phyloP scores from a whole-genome alignment of 2,329 filamentous ascomycete species.

The Cladosporium austrohemisphaericum region DNA sequence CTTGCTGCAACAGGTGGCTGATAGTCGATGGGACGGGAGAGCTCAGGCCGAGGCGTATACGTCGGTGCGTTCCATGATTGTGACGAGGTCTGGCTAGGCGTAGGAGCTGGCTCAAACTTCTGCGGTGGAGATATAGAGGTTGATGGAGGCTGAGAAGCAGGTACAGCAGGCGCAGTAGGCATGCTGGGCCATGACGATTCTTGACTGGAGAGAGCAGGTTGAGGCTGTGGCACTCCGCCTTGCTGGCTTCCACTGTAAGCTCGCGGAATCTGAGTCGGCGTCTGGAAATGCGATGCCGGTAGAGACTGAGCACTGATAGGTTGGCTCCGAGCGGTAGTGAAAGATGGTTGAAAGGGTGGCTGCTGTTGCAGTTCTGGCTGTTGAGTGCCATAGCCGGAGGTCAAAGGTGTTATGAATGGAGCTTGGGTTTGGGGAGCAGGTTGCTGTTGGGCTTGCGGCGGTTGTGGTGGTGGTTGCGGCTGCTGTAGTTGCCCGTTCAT shows the following conservation, averaged over 20 bases:
- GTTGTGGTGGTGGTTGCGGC: not conserved
- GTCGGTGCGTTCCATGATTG: slow-evolving; percentile 19
- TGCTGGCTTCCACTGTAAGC: not conserved
- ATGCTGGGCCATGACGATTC: not conserved
- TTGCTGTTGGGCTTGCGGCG: not conserved
- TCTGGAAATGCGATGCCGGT: slow-evolving; percentile 7
- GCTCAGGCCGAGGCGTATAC: slow-evolving; percentile 23
- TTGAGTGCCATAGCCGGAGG: too few species aligned
- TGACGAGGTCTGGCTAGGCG: slow-evolving; percentile 14
- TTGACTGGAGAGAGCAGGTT: not conserved
- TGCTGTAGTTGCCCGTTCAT: slow-evolving; percentile 3
- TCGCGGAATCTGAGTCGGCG: not conserved
- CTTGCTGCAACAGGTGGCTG: slow-evolving; percentile 8
- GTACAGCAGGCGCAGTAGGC: not conserved
- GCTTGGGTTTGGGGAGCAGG: not conserved
- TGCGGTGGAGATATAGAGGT: slow-evolving; percentile 3
- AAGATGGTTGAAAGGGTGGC: not conserved
- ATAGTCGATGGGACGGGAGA: slow-evolving; percentile 21
- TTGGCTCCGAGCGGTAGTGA: not conserved
- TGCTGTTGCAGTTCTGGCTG: not conserved
- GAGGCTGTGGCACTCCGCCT: not conserved
- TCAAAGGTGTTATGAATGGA: too few species aligned
- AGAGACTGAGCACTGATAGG: not conserved
- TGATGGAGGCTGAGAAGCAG: not conserved
- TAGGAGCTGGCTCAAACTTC: slow-evolving; percentile 6